Evolutionary conservation across 2,329 filamentous ascomycete genomes (phyloP).

Genomic region (Daldinia sp.): DNA sequence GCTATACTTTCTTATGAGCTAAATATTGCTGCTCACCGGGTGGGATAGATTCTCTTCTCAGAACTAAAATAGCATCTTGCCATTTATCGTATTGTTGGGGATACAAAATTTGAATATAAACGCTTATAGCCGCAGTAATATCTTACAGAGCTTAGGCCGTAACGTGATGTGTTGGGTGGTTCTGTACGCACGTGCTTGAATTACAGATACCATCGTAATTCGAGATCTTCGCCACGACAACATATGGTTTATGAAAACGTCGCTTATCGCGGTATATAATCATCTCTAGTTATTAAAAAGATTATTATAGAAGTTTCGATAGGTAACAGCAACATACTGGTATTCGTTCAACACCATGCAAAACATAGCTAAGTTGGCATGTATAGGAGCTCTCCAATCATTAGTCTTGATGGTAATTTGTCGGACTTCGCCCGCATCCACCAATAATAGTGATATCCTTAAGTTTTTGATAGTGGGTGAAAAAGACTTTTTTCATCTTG

Average conservation of each 20-base stretch:
- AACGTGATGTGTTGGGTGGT: slow-evolving; percentile 39
- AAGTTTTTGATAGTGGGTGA: not conserved
- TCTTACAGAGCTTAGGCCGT: slow-evolving; percentile 17
- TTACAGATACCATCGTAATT: slow-evolving; percentile 20
- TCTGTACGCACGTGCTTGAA: slow-evolving; percentile 27
- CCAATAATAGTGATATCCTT: slow-evolving; percentile 9
- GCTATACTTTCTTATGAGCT: not conserved
- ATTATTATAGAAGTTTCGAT: not conserved
- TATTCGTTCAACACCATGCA: slow-evolving; percentile 1
- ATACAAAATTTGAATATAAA: not conserved
- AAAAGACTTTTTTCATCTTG: slow-evolving; percentile 6
- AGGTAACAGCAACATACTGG: not conserved
- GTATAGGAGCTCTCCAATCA: slow-evolving; percentile 1
- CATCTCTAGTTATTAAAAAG: slow-evolving; percentile 8
- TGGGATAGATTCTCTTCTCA: not conserved
- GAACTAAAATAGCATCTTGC: not conserved
- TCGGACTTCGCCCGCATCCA: slow-evolving; percentile 5
- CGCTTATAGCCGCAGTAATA: not conserved
- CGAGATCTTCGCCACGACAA: slow-evolving; percentile 35
- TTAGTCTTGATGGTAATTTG: slow-evolving; percentile 22
- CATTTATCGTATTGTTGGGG: not conserved
- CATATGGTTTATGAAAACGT: slow-evolving; percentile 23
- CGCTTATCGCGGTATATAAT: slow-evolving; percentile 38
- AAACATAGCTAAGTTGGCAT: slow-evolving; percentile 7
- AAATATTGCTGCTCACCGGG: not conserved